Evolutionary conservation across 257 asterid genomes (phyloP).

Genomic region (Jacaranda copaia): DNA sequence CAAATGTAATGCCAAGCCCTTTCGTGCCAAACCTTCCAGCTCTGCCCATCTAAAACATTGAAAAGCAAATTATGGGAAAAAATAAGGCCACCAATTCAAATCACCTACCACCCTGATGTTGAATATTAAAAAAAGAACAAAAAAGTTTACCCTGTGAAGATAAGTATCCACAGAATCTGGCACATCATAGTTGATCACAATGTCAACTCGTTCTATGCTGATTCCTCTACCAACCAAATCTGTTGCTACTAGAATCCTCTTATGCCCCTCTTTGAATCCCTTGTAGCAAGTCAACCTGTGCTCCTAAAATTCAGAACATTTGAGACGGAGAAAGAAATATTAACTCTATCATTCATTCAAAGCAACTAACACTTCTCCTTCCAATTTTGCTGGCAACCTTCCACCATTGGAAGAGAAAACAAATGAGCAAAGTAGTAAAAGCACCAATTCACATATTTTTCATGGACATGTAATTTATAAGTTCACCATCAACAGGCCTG

Average conservation of each 20-base stretch:
- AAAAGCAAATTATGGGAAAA: background rate
- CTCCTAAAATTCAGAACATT: constrained; percentile 6
- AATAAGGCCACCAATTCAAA: background rate
- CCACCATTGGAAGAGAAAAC: too few relatives aligned
- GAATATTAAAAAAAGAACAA: background rate
- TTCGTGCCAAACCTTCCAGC: constrained; percentile 97
- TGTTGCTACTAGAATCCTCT: constrained; percentile 92
- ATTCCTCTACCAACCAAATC: constrained; percentile 96
- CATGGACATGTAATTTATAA: too few relatives aligned
- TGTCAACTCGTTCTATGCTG: constrained; percentile 91
- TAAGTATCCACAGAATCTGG: constrained; percentile 95
- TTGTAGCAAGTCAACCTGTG: constrained; percentile 84
- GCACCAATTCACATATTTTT: too few relatives aligned
- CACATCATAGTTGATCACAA: constrained; percentile 93
- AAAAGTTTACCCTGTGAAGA: constrained; percentile 73
- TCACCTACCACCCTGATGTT: background rate
- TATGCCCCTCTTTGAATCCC: constrained; percentile 91
- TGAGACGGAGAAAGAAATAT: background rate
- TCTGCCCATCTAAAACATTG: constrained; percentile 71
- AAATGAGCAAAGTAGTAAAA: too few relatives aligned
- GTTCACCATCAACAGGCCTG: too few relatives aligned
- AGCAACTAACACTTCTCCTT: too few relatives aligned
- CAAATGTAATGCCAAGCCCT: constrained; percentile 95
- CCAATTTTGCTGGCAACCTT: too few relatives aligned
- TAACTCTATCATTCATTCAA: background rate